A percentile compares a stretch with the other conserved stretches of the same genome.
These are phyloP conservation scores for Leptographium wingfieldii DNA, from an alignment of 2,329 filamentous ascomycete species.

Conservation along the genomic window DNA sequence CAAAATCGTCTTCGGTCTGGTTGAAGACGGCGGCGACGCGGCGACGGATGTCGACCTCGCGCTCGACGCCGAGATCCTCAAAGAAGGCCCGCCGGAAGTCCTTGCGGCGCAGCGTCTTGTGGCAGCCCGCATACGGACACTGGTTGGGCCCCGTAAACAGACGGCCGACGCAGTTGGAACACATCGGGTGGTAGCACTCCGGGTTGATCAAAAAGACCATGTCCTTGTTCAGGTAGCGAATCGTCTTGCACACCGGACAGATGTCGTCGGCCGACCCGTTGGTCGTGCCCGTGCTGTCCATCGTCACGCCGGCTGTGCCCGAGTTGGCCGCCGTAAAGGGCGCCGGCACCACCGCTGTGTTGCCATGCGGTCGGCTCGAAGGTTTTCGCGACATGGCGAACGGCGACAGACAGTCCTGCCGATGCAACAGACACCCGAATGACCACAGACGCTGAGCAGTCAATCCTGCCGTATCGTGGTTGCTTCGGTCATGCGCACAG, in stretches of 20 bases:
- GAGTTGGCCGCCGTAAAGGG: background rate
- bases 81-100: conserved; percentile 85
- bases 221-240: conserved; percentile 85
- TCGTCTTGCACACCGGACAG: conserved; percentile 95
- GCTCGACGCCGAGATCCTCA: conserved; percentile 73
- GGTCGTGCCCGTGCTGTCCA: background rate
- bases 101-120: conserved; percentile 71
- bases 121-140: conserved; percentile 83
- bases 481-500: too few species aligned
- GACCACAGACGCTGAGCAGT: too few species aligned
- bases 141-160: conserved; percentile 89
- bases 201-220: conserved; percentile 95
- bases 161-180: conserved; percentile 85
- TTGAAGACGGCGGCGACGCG: conserved; percentile 76
- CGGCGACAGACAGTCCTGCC: too few species aligned
- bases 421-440: too few species aligned
- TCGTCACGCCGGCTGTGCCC: background rate
- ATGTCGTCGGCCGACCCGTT: conserved; percentile 42
- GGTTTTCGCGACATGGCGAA: background rate
- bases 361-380: background rate
- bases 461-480: too few species aligned
- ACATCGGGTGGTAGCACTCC: conserved; percentile 99
- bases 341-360: background rate
- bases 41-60: conserved; percentile 83
- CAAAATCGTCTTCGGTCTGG: conserved; percentile 81